Base-by-base conservation (phyloP, 495 filamentous ascomycete genomes). In the Pyrenula aspistea region DNA sequence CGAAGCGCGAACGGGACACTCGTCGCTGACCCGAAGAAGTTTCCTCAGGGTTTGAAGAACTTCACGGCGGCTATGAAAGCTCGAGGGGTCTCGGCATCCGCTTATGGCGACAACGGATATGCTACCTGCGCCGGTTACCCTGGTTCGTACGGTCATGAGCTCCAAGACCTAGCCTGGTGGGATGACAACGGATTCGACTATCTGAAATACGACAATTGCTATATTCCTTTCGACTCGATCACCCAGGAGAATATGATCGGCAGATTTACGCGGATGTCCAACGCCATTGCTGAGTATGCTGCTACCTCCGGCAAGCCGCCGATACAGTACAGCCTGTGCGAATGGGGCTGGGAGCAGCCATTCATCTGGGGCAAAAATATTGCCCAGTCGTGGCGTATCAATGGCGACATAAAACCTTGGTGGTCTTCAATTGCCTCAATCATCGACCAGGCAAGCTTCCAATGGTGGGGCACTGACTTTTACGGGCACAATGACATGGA, bases 121-220 rank as follows among this genome's bases (percentile, higher is more conserved):
- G 31, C 69, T 52, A 88, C 85, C 2, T 88, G 84, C 59, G 85
- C 74, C 2, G 77, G 75, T 2, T 85, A 84, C 60, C 78, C 80
- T 1, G 85, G 79, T 1, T 79, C 74, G 57, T 57, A 85, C 8
- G 81, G 81, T 2, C 77, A 83, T 56, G 86, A 88, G 65, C 60
- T 42, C 4, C 31, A 42, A 42, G 31, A 42, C 31, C 31, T 42
- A 8, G 31, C 31, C 8, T 42, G 31, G 31, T 42, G 31, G 31
- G 31, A 42, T 42, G 31, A 42, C 8, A 42, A 42, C 31, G 31
- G 31, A 42, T 42, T 42, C 31, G 31, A 42, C 15, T 42, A 86
- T 57, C 68, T 86, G 25, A 87, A 89, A 68, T 88, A 88, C 59
- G 86, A 89, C 65, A 88, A 87, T 68, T 88, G 86, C 68, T 68